These are phyloP conservation scores for Dalechampia spathulata DNA, from an alignment of 441 rosid species.

Conservation along the genomic window DNA sequence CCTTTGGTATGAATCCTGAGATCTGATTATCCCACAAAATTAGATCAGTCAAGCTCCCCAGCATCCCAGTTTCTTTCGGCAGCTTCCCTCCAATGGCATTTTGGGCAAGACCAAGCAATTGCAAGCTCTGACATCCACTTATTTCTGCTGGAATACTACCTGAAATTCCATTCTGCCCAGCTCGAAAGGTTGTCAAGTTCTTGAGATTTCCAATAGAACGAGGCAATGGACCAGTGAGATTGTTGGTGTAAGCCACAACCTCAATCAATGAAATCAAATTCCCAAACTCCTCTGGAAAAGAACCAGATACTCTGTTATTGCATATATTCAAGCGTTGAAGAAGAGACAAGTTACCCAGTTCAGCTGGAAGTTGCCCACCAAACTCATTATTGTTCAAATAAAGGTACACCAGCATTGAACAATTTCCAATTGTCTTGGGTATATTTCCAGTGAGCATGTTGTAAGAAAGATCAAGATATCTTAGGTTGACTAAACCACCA, in stretches of 20 bases:
- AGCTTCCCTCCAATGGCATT: constrained; percentile 70
- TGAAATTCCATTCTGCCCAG: constrained; percentile 78
- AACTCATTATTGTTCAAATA: constrained; percentile 69
- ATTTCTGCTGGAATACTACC: constrained; percentile 78
- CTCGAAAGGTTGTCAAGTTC: constrained; percentile 54
- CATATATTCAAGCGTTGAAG: constrained; percentile 54
- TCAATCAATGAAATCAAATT: constrained; percentile 54
- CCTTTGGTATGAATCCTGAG: constrained; percentile 63
- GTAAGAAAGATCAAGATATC: constrained; percentile 55
- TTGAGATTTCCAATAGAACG: constrained; percentile 64
- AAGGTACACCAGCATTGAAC: constrained; percentile 43
- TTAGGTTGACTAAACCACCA: constrained; percentile 57
- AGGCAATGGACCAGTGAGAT: constrained; percentile 79
- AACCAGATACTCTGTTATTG: constrained; percentile 77
- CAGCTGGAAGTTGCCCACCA: constrained; percentile 58
- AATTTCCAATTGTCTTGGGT: constrained; percentile 64
- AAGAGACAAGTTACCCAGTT: constrained; percentile 40
- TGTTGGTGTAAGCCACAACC: constrained; percentile 84
- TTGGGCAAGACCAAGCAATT: constrained; percentile 87
- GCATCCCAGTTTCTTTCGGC: constrained; percentile 82
- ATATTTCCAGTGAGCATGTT: constrained; percentile 55
- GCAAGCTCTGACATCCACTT: constrained; percentile 61
- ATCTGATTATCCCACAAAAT: constrained; percentile 78
- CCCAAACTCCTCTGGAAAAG: constrained; percentile 75
- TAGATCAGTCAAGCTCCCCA: constrained; percentile 54